Percentiles rank a stretch among this genome's conserved stretches.
Evolutionary conservation across 305 asterid genomes (phyloP).

Genomic region (Fraxinus latifolia): DNA sequence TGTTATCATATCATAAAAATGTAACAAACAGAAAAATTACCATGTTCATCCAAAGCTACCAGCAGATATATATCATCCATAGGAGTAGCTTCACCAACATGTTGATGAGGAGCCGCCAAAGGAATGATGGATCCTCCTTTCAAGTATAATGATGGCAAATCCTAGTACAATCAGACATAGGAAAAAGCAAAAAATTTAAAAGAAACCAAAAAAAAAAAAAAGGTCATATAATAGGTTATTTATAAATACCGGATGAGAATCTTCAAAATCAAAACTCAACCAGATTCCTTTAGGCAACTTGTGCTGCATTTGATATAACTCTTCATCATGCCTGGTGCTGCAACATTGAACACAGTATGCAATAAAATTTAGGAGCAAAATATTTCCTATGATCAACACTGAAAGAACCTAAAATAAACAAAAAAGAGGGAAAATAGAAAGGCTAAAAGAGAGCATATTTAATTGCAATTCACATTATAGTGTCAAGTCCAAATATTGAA

Average conservation of each 20-base stretch:
- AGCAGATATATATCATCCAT: slow-evolving; percentile 66
- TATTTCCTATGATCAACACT: neutral
- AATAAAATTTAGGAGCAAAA: slow-evolving; percentile 3
- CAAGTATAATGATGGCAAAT: slow-evolving; percentile 81
- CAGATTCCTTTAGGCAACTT: slow-evolving; percentile 82
- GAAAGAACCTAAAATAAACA: neutral
- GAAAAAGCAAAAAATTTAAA: slow-evolving; percentile 14
- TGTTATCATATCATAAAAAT: neutral
- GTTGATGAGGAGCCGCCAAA: slow-evolving; percentile 57
- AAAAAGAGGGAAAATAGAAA: neutral
- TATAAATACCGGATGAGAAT: slow-evolving; percentile 69
- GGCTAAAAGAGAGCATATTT: neutral
- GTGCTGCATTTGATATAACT: slow-evolving; percentile 49
- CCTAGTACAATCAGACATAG: slow-evolving; percentile 41
- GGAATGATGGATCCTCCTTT: slow-evolving; percentile 92
- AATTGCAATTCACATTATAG: neutral
- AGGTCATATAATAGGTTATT: neutral
- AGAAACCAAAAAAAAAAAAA: neutral
- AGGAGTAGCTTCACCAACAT: slow-evolving; percentile 67
- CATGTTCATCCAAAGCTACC: slow-evolving; percentile 72
- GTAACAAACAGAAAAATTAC: slow-evolving; percentile 34
- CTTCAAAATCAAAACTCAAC: slow-evolving; percentile 86
- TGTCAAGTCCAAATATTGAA: neutral
- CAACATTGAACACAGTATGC: slow-evolving; percentile 16
- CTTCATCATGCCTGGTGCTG: slow-evolving; percentile 69